These are phyloP conservation scores for Gossypium turneri DNA, from an alignment of 345 rosid species.

Conservation along the genomic window DNA sequence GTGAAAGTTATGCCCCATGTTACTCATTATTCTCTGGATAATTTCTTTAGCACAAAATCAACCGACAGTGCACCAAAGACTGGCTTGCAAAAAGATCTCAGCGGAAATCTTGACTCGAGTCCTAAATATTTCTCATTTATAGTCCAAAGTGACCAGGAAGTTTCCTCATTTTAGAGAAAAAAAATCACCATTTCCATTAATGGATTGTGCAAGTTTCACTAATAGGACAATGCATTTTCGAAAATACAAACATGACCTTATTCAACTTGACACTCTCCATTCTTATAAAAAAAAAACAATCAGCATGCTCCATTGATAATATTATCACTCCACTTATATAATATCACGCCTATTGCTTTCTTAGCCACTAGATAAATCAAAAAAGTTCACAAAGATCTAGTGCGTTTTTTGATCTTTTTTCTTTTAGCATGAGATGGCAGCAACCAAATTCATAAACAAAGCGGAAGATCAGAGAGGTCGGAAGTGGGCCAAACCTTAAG, in stretches of 20 bases:
- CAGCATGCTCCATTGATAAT: neutral
- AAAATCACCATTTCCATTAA: neutral
- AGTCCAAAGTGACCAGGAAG: neutral
- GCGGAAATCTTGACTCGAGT: neutral
- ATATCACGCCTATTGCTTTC: neutral
- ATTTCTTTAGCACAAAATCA: neutral
- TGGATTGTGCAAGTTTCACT: neutral
- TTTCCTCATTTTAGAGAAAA: neutral
- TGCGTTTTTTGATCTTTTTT: neutral
- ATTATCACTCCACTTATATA: neutral
- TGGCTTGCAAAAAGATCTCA: neutral
- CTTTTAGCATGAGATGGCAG: neutral
- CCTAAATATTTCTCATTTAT: neutral
- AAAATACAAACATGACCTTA: neutral
- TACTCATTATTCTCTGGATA: neutral
- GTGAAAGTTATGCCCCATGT: neutral
- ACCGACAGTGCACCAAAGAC: neutral
- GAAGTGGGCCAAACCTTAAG: constrained; percentile 35
- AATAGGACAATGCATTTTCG: neutral
- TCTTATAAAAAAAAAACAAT: neutral
- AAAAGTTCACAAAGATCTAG: neutral
- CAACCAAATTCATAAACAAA: constrained; percentile 1
- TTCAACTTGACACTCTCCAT: neutral
- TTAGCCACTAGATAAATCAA: neutral
- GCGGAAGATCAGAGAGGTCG: constrained; percentile 1